Evolutionary conservation across 2,329 filamentous ascomycete species (phyloP).

Genomic region (Ceratocystis alfenasii): DNA sequence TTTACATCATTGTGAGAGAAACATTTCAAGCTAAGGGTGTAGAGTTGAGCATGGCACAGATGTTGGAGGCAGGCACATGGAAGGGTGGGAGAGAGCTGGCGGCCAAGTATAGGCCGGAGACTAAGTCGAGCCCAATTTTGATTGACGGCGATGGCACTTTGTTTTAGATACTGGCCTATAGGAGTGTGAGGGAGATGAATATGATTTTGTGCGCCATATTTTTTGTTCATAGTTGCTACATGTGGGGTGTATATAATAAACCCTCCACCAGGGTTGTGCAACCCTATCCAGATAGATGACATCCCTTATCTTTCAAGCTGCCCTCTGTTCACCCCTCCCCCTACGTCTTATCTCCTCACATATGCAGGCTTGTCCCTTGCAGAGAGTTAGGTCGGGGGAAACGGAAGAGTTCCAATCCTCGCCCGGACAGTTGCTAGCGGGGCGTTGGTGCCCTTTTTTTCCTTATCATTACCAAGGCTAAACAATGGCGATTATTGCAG

Average conservation of each 20-base stretch:
- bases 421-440: neutral
- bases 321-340: neutral
- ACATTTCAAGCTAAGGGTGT: slow-evolving; percentile 30
- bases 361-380: slow-evolving; percentile 10
- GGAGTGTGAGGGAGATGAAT: neutral
- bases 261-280: neutral
- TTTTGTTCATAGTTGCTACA: neutral
- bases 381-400: neutral
- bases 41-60: slow-evolving; percentile 37
- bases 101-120: slow-evolving; percentile 64
- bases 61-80: slow-evolving; percentile 44
- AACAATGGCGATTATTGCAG: neutral
- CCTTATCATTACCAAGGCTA: neutral
- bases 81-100: slow-evolving; percentile 67
- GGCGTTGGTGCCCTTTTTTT: too few relatives aligned
- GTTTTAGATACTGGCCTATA: slow-evolving; percentile 46
- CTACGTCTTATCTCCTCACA: slow-evolving; percentile 11
- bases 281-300: slow-evolving; percentile 7
- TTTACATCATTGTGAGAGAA: slow-evolving; percentile 35
- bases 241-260: neutral
- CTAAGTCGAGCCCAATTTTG: slow-evolving; percentile 71
- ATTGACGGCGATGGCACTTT: slow-evolving; percentile 71
- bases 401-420: neutral
- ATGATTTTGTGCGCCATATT: neutral
- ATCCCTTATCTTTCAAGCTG: slow-evolving; percentile 4